Base-by-base conservation (phyloP, 768 basidiomycete species). In the Hygrocybe punicea region DNA sequence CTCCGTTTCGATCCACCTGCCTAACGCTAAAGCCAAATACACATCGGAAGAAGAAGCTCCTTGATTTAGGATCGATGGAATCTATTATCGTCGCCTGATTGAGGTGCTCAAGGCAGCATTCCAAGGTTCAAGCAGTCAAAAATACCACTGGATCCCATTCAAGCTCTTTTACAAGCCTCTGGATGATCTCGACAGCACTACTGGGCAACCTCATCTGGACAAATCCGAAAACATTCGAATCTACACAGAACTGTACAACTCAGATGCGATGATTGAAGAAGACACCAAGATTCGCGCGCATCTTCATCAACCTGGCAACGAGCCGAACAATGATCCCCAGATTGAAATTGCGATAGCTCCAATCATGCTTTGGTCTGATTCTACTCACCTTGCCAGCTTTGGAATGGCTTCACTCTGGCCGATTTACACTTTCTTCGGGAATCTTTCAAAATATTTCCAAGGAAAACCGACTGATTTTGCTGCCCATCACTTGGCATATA, bases 381-480 rank as follows among this genome's bases (percentile, higher is more conserved):
- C 63, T 4, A 72, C 68, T 0, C 68, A 69, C 46, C 63, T 71
- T 14, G 53, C 71, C 1, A 57, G 45, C 11, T 71, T 72, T 45
- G 69, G 70, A 6, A 65, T 40, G n/a, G 60, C 69, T 3, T 58
- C 60, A 14, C 57, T 68, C 3, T 76, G n/a, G n/a, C 76, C 75
- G 0, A 34, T 72, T 2, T 77, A 76, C 48, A 34, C 70, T 2
- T 68, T 58, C 23, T 67, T 74, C 53, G 73, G 73, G 1, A 69
- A 68, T 51, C 55, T 67, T 14, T 75, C 73, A 0, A 78, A 77
- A 57, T 75, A 75, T 51, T 47, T 56, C 1, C 61, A 65, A 0
- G 47, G 54, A 3, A 62, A 63, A 10, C 73, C 72, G 0, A 51
- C 45, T 13, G 8, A 59, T 46, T 10, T 61, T 55, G 33, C 58